These are phyloP conservation scores for Metschnikowia peoriensis DNA, from an alignment of 805 yeast species.

Conservation along the genomic window DNA sequence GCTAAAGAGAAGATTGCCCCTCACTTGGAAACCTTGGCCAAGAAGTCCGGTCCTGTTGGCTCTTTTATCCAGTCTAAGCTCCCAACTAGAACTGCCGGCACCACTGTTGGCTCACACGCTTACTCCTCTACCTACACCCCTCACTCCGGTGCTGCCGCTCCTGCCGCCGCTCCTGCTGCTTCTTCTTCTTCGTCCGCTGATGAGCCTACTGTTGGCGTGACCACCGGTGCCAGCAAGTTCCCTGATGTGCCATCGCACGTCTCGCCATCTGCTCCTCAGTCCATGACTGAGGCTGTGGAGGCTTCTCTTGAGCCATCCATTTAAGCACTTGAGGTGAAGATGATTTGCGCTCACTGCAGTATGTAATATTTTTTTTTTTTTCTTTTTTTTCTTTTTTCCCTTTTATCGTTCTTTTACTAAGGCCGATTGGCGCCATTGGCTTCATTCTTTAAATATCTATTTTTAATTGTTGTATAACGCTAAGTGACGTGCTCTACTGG, in stretches of 20 bases:
- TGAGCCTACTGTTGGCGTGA: conserved; percentile 23
- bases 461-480: conserved; percentile 6
- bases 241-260: conserved; percentile 39
- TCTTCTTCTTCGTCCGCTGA: conserved; percentile 7
- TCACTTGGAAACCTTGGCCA: conserved; percentile 52
- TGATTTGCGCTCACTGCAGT: too few species aligned
- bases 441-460: background rate
- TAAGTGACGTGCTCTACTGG: conserved; percentile 5
- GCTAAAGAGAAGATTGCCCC: conserved; percentile 52
- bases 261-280: conserved; percentile 1
- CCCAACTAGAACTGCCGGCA: conserved; percentile 69
- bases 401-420: background rate
- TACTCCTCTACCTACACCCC: conserved; percentile 14
- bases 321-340: background rate
- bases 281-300: conserved; percentile 10
- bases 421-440: conserved; percentile 1
- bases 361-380: background rate
- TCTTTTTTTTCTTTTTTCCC: background rate
- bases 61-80: conserved; percentile 53
- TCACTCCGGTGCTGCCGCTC: conserved; percentile 8
- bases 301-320: conserved; percentile 9
- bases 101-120: conserved; percentile 51
- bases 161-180: conserved; percentile 11
- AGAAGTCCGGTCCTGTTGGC: conserved; percentile 67
- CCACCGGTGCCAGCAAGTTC: conserved; percentile 39